These are phyloP conservation scores for Syzygium aqueum DNA, from an alignment of 345 rosid genomes.

Conservation along the genomic window DNA sequence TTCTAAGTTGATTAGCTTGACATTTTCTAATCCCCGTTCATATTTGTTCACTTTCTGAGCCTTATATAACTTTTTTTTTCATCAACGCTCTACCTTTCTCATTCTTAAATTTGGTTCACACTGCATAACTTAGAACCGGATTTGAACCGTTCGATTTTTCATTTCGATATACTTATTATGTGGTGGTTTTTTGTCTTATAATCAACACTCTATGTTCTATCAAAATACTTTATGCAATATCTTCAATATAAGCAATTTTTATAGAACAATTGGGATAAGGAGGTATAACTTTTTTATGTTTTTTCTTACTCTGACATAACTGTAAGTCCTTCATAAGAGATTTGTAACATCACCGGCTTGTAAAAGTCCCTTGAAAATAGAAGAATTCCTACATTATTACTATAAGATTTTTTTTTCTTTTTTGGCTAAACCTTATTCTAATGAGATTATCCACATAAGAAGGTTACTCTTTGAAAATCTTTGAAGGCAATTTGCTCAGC, in stretches of 20 bases:
- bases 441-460: neutral
- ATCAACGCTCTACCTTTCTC: neutral
- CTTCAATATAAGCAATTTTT: no score
- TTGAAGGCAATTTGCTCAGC: neutral
- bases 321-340: no score
- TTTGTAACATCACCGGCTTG: neutral
- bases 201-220: neutral
- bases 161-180: neutral
- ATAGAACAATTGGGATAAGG: no score
- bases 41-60: neutral
- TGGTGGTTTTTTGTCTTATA: neutral
- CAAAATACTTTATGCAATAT: neutral
- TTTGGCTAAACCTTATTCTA: neutral
- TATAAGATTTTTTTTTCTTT: neutral
- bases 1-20: neutral
- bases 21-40: neutral
- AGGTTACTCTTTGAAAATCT: neutral
- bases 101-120: neutral
- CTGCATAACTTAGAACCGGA: neutral
- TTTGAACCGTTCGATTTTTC: neutral
- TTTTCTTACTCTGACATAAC: no score
- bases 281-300: no score
- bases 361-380: neutral
- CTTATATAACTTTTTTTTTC: no score
- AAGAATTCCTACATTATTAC: neutral